Base-by-base conservation (phyloP, 1,139 yeast species). In the Hemisphaericaspora subhashii region DNA sequence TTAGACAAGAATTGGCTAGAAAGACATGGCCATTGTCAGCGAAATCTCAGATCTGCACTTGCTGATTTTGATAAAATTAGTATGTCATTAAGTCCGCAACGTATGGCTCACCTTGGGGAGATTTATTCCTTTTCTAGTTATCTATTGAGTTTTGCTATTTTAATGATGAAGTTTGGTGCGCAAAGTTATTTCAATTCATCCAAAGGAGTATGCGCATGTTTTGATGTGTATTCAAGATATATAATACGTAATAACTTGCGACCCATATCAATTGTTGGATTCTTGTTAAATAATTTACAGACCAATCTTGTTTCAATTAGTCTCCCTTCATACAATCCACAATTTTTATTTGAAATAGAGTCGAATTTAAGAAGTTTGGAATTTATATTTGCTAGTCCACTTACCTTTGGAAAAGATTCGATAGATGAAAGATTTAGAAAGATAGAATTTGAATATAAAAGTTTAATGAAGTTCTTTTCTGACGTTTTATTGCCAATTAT, bases 271-370 rank as follows among this genome's bases (percentile, higher is more conserved):
- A 35, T 38, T 1, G 44, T 42, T n/a, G 22, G 41, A 17, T 48
- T 42, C 28, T 34, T 50, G 31, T 36, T 41, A 26, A 40, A 42
- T 33, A 44, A 48, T 42, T 21, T 50, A 16, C 53, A 48, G 27
- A 45, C 40, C 38, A 56, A 53, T 35, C 48, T 57, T 16, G 45
- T 55, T 29, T 48, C 56, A 23, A 51, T 62, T 5, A 50, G 53
- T 35, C 43, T 62, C 15, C 67, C 67, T n/a, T 47, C 57, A 2
- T 62, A 62, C 40, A 45, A 55, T 28, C 60, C 64, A 0, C 39
- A 47, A 16, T 60, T 56, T 38, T 33, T 61, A 12, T 40, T 43
- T 37, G 66, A 62, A 41, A 42, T 60, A 13, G 42, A 44, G n/a
- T 36, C 46, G 6, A 61, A 57, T 43, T 41, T 60, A n/a, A 41